Base-by-base conservation (phyloP, 306 rosid species). In the Vigna mungo region DNA sequence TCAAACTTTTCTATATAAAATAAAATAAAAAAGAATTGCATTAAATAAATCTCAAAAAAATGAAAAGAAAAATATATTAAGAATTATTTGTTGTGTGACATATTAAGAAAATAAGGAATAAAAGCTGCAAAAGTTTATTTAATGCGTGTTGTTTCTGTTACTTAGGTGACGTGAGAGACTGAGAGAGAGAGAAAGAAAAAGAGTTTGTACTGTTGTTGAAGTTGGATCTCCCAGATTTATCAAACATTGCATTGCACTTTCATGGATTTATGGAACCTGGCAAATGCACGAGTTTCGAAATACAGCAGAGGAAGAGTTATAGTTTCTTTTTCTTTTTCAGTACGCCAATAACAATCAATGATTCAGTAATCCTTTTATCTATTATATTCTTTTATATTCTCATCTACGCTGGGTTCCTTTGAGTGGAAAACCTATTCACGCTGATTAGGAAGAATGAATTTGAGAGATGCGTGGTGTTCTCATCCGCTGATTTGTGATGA, bases 251-350 rank as follows among this genome's bases (percentile, higher is more conserved):
- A 72, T 54, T 55, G 41, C 53, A 72, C 14, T 72, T 72, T 43
- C 53, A 36, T 72, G 77, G 64, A 71, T 52, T 71, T 72, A 54
- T 72, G 16, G 77, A 72, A 72, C 66, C 21, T 20, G 18, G 54
- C 66, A 39, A 54, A 4, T 54, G 54, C 77, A 39, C 77, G 11
- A n/a, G 41, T 3, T 72, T 72, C 77, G 37, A 55, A 17, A 37
- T 2, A 10, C 36, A 55, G 23, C 36, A 55, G 23, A 37, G 10
- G 47, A 36, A 36, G 21, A 15, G 21, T 34, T 36, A n/a, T 11
- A 53, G 51, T 53, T 32, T 71, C 75, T 53, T 52, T 71, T 71
- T 53, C 64, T 53, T 43, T 43, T 39, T 39, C 44, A 39, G 44
- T 39, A 39, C 44, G 34, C 34, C 34, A 39, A 7, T 2, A 7